A percentile compares a stretch with the other conserved stretches of the same genome.
These are phyloP conservation scores for Hypsizygus marmoreus DNA, from an alignment of 768 basidiomycete genomes.

Conservation along the genomic window DNA sequence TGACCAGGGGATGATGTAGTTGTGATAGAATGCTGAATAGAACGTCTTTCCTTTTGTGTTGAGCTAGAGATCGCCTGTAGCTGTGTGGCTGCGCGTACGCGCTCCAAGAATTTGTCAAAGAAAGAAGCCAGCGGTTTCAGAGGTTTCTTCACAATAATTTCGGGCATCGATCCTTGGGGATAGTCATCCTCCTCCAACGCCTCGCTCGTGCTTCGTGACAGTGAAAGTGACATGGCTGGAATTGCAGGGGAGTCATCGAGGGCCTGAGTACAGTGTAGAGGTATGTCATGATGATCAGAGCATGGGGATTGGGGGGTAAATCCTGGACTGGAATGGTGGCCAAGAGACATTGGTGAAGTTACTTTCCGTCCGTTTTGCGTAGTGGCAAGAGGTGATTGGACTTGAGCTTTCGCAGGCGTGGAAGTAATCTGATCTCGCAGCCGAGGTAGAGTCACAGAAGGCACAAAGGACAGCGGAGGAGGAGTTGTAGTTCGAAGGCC, in stretches of 20 bases:
- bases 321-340: no score
- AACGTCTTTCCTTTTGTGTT: not conserved
- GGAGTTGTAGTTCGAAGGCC: not conserved
- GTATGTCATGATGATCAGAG: no score
- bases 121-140: slow-evolving; percentile 36
- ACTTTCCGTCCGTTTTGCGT: no score
- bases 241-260: no score
- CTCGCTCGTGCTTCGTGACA: slow-evolving; percentile 8
- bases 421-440: no score
- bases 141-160: slow-evolving; percentile 14
- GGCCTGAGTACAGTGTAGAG: no score
- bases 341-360: no score
- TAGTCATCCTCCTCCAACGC: not conserved
- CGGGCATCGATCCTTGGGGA: not conserved
- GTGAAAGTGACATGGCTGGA: no score
- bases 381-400: not conserved
- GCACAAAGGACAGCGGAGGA: slow-evolving; percentile 2
- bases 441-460: slow-evolving; percentile 3
- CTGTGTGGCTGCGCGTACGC: slow-evolving; percentile 30
- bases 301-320: no score
- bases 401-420: not conserved
- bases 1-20: not conserved
- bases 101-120: slow-evolving; percentile 36
- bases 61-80: not conserved
- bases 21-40: not conserved